Percentiles rank a stretch among this genome's conserved stretches.
Conservation (phyloP, 176 grass and related monocot genomes). For the Secale cereale region DNA sequence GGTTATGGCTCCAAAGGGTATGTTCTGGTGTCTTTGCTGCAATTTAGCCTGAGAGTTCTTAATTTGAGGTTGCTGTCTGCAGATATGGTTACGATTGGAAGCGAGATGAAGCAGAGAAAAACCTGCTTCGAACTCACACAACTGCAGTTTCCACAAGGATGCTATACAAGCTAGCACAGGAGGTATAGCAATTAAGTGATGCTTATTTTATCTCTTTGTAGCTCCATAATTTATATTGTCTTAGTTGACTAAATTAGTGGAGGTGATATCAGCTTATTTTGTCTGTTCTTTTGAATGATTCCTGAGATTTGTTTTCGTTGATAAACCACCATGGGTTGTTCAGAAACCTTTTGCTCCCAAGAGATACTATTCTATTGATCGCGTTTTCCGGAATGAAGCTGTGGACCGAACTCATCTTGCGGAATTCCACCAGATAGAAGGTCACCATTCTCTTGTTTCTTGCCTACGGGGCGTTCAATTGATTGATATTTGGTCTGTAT, state of each 20-base stretch:
- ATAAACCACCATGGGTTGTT: constrained; percentile 1
- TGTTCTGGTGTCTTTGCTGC: constrained; percentile 19
- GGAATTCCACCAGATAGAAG: constrained; percentile 99
- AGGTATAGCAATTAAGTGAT: constrained; percentile 44
- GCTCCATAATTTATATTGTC: background rate
- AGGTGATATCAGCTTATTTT: background rate
- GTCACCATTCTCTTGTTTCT: constrained; percentile 32
- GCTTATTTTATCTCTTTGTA: background rate
- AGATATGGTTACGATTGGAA: constrained; percentile 99
- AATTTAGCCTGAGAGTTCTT: constrained; percentile 9
- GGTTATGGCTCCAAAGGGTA: constrained; percentile 96
- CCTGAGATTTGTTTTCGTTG: constrained; percentile 2
- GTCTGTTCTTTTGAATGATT: constrained; percentile 10
- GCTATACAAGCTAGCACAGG: constrained; percentile 85
- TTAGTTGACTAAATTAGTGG: constrained; percentile 13
- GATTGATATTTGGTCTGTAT: background rate
- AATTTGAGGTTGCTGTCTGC: constrained; percentile 25
- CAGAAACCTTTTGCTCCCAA: constrained; percentile 87
- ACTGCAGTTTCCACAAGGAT: constrained; percentile 99
- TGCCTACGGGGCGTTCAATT: background rate
- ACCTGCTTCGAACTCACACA: constrained; percentile 90
- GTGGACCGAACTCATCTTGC: constrained; percentile 96
- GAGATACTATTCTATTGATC: constrained; percentile 93
- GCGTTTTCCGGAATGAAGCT: constrained; percentile 95
- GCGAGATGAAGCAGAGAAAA: constrained; percentile 92